Evolutionary conservation across 1,284 basidiomycete species (phyloP).

Genomic region (Irpex lacteus): DNA sequence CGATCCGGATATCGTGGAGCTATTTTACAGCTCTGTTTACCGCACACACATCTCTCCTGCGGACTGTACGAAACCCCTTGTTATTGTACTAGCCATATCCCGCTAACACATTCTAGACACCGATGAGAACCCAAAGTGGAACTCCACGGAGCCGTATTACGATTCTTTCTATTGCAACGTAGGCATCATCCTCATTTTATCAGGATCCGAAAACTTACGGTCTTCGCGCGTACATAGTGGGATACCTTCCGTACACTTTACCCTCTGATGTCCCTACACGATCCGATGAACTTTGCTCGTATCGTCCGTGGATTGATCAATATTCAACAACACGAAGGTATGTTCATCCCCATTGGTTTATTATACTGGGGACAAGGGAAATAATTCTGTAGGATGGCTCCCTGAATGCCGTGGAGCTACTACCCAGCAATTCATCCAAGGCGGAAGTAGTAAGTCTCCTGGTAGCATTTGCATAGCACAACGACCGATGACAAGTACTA

Average conservation of each 20-base stretch:
- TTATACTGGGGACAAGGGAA: background rate
- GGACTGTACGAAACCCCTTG: slow-evolving; percentile 43
- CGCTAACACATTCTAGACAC: slow-evolving; percentile 42
- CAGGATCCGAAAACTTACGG: background rate
- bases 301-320: slow-evolving; percentile 64
- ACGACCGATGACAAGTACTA: slow-evolving; percentile 19
- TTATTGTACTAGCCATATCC: background rate
- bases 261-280: slow-evolving; percentile 59
- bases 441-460: slow-evolving; percentile 51
- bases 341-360: background rate
- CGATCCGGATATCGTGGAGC: slow-evolving; percentile 42
- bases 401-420: slow-evolving; percentile 61
- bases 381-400: slow-evolving; percentile 45
- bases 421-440: slow-evolving; percentile 50
- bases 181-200: slow-evolving; percentile 15
- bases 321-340: slow-evolving; percentile 65
- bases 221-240: slow-evolving; percentile 39
- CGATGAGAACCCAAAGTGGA: slow-evolving; percentile 68
- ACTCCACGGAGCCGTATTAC: slow-evolving; percentile 61
- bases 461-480: background rate
- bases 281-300: slow-evolving; percentile 50
- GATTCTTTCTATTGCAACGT: slow-evolving; percentile 72
- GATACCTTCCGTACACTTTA: slow-evolving; percentile 63
- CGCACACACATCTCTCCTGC: slow-evolving; percentile 65
- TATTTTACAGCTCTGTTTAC: slow-evolving; percentile 67